Conservation (phyloP, 768 basidiomycete species). For the Russula lepida region DNA sequence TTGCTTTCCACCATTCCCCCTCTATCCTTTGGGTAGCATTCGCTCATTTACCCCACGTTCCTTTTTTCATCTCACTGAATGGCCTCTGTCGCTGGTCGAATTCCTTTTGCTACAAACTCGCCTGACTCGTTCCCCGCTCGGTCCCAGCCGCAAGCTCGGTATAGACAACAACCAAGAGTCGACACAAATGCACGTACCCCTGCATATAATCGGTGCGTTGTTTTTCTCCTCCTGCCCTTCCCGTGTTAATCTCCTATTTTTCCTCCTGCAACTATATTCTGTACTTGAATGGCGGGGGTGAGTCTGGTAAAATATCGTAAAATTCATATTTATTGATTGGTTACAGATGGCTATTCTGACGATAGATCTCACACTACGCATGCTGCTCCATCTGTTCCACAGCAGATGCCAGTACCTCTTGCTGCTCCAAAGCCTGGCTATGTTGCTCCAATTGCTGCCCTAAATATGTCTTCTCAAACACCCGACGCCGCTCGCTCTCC, state of each 20-base stretch:
- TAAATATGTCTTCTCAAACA: constrained; percentile 48
- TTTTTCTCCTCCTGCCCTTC: constrained; percentile 18
- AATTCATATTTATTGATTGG: constrained; percentile 40
- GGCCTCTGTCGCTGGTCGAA: constrained; percentile 47
- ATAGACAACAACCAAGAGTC: constrained; percentile 29
- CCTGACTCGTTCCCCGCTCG: constrained; percentile 52
- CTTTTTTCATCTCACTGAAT: constrained; percentile 1
- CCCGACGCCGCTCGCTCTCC: constrained; percentile 28
- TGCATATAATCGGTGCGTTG: constrained; percentile 59
- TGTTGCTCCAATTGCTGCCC: constrained; percentile 57
- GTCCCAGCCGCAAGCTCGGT: constrained; percentile 36
- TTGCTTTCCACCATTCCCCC: background rate
- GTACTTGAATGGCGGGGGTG: constrained; percentile 42
- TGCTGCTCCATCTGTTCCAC: constrained; percentile 8
- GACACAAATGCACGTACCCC: constrained; percentile 51
- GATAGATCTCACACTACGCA: constrained; percentile 31
- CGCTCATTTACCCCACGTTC: constrained; percentile 13
- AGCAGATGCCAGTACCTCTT: constrained; percentile 34
- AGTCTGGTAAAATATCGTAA: constrained; percentile 46
- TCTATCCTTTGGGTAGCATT: background rate
- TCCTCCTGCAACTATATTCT: constrained; percentile 47
- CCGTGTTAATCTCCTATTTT: constrained; percentile 7
- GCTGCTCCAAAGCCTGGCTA: constrained; percentile 71
- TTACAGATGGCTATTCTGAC: constrained; percentile 38
- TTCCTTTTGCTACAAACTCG: constrained; percentile 63